Evolutionary conservation across 306 rosid genomes (phyloP), one percentile per base, ranked within the genome.

Genomic region (Prunus fruticosa): DNA sequence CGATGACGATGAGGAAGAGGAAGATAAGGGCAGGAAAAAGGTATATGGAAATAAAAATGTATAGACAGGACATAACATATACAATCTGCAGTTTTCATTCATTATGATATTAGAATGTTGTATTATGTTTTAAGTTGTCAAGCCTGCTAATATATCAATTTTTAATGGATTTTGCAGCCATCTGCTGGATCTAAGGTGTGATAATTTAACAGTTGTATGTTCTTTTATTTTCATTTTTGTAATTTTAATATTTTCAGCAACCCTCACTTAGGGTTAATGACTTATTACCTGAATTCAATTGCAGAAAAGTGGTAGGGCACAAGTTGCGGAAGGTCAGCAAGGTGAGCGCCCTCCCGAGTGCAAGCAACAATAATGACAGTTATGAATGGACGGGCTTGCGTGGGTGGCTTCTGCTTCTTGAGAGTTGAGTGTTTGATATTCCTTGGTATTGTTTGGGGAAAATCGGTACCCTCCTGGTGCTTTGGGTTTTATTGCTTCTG

Each of bases 271-370:
- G 43, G 67, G 56, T 58, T 72, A 5, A 15, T 72, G 27, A 38
- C 25, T 30, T 79, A 4, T 19, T 25, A 22, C 27, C 57, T 53
- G 43, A 49, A 45, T 28, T 32, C 41, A 54, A 81, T 45, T 71
- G 64, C 88, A 89, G 93, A 91, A 89, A 88, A 50, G 88, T 71
- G 90, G 81, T 76, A 81, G 68, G 75, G 80, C 88, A 5, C 83
- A 54, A 58, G 78, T 38, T n/a, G 91, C 66, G 12, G 85, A 80
- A 72, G 91, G 85, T 46, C 86, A 74, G 79, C 85, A 57, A 53
- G 90, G 90, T 1, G 93, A 89, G 85, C 86, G 89, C 22, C 93
- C 96, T 64, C 90, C 92, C 7, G 96, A 89, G 72, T 91, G 96
- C 96, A 89, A 91, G 89, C 96, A 87, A 65, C 96, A 91, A 88